Conservation (phyloP, 1,139 yeast genomes). For the Yamadazyma dendronema region DNA sequence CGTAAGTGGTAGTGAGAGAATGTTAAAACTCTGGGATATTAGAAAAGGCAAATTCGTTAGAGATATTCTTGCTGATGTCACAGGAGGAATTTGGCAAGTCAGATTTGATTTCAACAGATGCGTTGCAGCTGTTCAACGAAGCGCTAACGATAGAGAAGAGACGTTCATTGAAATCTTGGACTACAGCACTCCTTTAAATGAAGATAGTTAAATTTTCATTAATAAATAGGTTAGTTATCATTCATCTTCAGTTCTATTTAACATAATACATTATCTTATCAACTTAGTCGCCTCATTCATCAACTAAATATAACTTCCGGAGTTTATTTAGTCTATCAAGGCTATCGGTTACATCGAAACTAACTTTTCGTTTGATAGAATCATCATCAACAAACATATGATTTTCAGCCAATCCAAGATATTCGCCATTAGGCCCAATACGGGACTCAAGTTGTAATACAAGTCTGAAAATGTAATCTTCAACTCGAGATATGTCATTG, state of each 20-base stretch:
- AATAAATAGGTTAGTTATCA: not conserved
- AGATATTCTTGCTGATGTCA: constrained; percentile 70
- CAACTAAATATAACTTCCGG: constrained; percentile 32
- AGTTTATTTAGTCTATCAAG: constrained; percentile 34
- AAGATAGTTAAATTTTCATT: not conserved
- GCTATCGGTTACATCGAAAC: constrained; percentile 33
- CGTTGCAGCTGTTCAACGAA: constrained; percentile 87
- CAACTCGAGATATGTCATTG: constrained; percentile 7
- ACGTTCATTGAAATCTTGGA: constrained; percentile 80
- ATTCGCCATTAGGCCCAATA: constrained; percentile 30
- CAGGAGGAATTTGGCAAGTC: constrained; percentile 94
- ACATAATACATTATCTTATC: constrained; percentile 3
- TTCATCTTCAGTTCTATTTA: no score
- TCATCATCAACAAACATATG: constrained; percentile 15
- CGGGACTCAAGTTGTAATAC: constrained; percentile 20
- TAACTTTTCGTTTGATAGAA: constrained; percentile 19
- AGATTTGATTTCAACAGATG: constrained; percentile 81
- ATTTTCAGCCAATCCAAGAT: constrained; percentile 16
- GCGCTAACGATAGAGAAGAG: constrained; percentile 42
- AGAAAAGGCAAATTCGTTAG: constrained; percentile 73
- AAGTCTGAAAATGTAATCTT: constrained; percentile 26
- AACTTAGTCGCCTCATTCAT: no score
- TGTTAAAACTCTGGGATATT: constrained; percentile 81
- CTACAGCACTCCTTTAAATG: constrained; percentile 52
- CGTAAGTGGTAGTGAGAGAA: constrained; percentile 85